These are phyloP conservation scores for Phaffia australis DNA, from an alignment of 768 basidiomycete genomes.

Conservation along the genomic window DNA sequence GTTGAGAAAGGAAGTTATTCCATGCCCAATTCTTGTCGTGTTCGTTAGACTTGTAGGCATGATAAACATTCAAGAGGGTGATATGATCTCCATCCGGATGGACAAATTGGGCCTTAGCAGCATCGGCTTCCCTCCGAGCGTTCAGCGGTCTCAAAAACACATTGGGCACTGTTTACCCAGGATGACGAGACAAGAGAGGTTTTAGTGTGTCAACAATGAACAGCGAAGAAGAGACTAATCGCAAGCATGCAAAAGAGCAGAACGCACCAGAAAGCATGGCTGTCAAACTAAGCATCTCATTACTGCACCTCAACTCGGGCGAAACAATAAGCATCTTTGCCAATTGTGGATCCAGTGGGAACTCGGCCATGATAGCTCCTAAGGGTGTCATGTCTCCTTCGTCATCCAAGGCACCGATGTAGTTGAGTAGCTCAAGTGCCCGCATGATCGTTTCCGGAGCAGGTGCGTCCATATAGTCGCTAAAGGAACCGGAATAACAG, in stretches of 20 bases:
- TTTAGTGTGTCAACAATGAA: not conserved
- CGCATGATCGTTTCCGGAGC: conserved; percentile 96
- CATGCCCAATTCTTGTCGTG: conserved; percentile 81
- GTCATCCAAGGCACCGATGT: conserved; percentile 81
- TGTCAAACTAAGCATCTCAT: conserved; percentile 87
- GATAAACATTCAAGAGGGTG: conserved; percentile 87
- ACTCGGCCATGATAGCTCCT: conserved; percentile 90
- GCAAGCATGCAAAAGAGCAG: not conserved
- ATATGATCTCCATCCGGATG: conserved; percentile 96
- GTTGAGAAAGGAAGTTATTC: conserved; percentile 72
- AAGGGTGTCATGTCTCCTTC: conserved; percentile 80
- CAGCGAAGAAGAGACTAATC: not conserved
- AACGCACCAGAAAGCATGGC: conserved; percentile 84
- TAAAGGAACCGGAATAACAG: not conserved
- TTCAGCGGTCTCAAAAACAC: conserved; percentile 88
- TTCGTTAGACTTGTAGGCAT: conserved; percentile 70
- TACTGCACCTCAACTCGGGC: conserved; percentile 90
- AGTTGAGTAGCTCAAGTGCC: conserved; percentile 86
- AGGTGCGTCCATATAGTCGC: conserved; percentile 56
- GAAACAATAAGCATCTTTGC: conserved; percentile 89
- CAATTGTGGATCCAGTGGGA: conserved; percentile 96
- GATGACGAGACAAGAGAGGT: not conserved
- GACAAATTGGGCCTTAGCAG: conserved; percentile 73
- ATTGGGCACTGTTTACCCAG: conserved; percentile 56
- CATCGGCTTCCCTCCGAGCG: conserved; percentile 79